phyloP scores from a whole-genome alignment of 1,139 yeast species.

The Hemisphaericaspora xylofermentans region DNA sequence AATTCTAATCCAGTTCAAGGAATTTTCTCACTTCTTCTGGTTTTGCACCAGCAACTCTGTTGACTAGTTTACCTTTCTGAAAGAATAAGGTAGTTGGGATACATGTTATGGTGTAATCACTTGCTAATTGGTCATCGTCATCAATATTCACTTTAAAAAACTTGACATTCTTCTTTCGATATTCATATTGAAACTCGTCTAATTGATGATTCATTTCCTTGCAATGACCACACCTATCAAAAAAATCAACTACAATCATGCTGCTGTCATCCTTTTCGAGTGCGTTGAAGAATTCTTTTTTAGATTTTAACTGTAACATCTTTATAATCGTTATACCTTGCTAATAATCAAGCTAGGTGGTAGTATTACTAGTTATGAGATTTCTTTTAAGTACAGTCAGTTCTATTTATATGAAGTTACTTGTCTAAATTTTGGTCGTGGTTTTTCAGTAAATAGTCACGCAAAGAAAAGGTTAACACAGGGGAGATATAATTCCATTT shows the following conservation, averaged over 20 bases:
- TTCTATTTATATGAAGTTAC: too few relatives aligned
- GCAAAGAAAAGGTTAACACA: too few relatives aligned
- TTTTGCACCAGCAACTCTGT: conserved; percentile 79
- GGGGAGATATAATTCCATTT: too few relatives aligned
- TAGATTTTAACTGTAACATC: conserved; percentile 13
- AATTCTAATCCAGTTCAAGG: conserved; percentile 11
- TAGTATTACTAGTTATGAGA: too few relatives aligned
- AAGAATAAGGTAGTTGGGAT: conserved; percentile 57
- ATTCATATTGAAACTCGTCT: conserved; percentile 11
- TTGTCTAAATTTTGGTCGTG: too few relatives aligned
- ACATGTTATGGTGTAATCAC: conserved; percentile 55
- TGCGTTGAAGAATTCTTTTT: conserved; percentile 14
- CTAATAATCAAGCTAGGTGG: too few relatives aligned
- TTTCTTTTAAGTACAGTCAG: too few relatives aligned
- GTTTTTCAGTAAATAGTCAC: too few relatives aligned
- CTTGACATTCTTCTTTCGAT: conserved; percentile 10
- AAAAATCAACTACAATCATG: conserved; percentile 16
- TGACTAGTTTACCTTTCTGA: conserved; percentile 67
- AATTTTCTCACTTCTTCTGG: conserved; percentile 29
- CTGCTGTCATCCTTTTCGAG: conserved; percentile 10
- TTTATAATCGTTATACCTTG: neutral
- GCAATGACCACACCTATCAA: conserved; percentile 16
- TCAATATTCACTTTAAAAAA: conserved; percentile 15
- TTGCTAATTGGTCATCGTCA: conserved; percentile 14
- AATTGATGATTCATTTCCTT: conserved; percentile 13